phyloP scores from a whole-genome alignment of 805 yeast species.

The Ogataea salicorniae region DNA sequence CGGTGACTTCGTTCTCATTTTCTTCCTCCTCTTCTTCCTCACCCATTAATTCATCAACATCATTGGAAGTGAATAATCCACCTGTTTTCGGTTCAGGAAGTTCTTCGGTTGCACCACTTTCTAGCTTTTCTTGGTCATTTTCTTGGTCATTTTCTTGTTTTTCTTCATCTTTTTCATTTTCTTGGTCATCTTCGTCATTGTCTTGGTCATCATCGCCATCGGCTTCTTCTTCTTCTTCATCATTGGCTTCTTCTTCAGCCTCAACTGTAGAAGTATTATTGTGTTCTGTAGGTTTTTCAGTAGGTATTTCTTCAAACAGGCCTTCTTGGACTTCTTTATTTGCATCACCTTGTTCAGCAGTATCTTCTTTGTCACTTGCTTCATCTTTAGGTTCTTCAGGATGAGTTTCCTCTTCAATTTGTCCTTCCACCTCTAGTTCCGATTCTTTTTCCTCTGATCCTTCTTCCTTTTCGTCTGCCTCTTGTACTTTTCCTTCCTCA shows the following conservation, averaged over 20 bases:
- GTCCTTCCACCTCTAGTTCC: background rate
- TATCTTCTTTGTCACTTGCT: background rate
- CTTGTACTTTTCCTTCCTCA: background rate
- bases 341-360: background rate
- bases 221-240: background rate
- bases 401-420: background rate
- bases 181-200: background rate
- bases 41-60: constrained; percentile 19
- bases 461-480: background rate
- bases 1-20: constrained; percentile 1
- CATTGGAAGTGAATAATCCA: constrained; percentile 15
- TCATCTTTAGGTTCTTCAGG: background rate
- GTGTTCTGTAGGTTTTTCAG: background rate
- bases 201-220: background rate
- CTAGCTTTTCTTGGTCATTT: background rate
- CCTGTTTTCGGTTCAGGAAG: constrained; percentile 5
- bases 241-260: no score
- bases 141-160: background rate
- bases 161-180: background rate
- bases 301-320: background rate
- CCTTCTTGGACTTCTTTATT: background rate
- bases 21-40: constrained; percentile 30
- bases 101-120: constrained; percentile 2
- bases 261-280: background rate
- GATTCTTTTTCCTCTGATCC: background rate